Conservation (phyloP, 345 rosid species). For the Passiflora organensis region DNA sequence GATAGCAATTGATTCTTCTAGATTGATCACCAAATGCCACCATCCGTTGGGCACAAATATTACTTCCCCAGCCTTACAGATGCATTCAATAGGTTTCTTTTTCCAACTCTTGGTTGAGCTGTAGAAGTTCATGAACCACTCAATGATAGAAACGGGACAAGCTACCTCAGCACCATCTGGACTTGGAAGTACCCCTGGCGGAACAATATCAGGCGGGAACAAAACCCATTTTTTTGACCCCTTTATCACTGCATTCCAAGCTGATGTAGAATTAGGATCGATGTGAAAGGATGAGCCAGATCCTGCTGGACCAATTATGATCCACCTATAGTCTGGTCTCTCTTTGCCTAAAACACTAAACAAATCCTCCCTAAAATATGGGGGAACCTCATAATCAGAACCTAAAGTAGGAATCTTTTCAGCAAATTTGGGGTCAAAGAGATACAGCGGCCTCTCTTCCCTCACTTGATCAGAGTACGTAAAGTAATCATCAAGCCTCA, state of each 20-base stretch:
- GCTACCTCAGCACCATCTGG: conserved; percentile 98
- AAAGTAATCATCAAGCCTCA: conserved; percentile 73
- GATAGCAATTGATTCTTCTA: conserved; percentile 90
- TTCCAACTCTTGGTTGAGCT: conserved; percentile 65
- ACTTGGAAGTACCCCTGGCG: conserved; percentile 96
- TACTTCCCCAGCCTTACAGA: conserved; percentile 92
- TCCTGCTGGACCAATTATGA: conserved; percentile 88
- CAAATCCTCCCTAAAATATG: conserved; percentile 79
- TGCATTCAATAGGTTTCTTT: conserved; percentile 78
- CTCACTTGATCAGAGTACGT: conserved; percentile 60
- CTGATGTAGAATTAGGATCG: conserved; percentile 97
- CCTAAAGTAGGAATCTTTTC: conserved; percentile 70
- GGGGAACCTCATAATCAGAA: conserved; percentile 68
- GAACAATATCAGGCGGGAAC: conserved; percentile 90
- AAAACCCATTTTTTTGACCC: conserved; percentile 96
- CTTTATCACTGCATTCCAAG: conserved; percentile 89
- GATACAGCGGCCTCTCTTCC: conserved; percentile 93
- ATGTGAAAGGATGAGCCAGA: conserved; percentile 97
- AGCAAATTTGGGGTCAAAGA: conserved; percentile 85
- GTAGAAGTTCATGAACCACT: conserved; percentile 99
- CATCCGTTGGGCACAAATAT: conserved; percentile 95
- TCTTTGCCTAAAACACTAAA: conserved; percentile 72
- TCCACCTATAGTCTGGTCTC: conserved; percentile 93
- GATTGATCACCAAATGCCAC: conserved; percentile 98
- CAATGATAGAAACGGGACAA: conserved; percentile 88